Evolutionary conservation across 2,329 filamentous ascomycete species (phyloP).

Genomic region (Sarocladiaceae sp.): DNA sequence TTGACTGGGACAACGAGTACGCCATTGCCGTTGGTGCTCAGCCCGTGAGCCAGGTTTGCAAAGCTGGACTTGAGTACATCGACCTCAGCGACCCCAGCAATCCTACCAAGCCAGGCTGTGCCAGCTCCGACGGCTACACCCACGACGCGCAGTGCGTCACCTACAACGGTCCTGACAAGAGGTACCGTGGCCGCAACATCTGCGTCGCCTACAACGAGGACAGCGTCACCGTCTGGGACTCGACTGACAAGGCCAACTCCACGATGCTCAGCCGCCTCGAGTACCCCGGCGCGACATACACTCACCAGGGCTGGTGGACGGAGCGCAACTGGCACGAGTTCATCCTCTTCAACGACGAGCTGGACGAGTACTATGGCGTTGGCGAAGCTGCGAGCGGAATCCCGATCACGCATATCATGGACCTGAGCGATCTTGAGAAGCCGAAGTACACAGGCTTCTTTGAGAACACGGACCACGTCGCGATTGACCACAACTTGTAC

Average conservation of each 20-base stretch:
- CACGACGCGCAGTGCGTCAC: conserved; percentile 35
- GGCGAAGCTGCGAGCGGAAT: conserved; percentile 27
- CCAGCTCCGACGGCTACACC: conserved; percentile 49
- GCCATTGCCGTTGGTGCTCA: conserved; percentile 37
- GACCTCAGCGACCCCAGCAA: conserved; percentile 48
- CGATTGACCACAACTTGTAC: conserved; percentile 11
- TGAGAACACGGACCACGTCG: conserved; percentile 10
- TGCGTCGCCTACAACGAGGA: conserved; percentile 33
- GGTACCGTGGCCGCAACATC: conserved; percentile 30
- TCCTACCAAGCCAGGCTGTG: conserved; percentile 47
- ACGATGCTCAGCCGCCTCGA: conserved; percentile 37
- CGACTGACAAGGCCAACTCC: conserved; percentile 32
- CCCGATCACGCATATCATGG: conserved; percentile 34
- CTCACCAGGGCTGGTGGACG: conserved; percentile 40
- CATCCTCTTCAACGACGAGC: conserved; percentile 35
- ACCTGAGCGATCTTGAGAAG: conserved; percentile 25
- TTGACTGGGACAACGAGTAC: conserved; percentile 38
- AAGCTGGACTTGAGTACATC: conserved; percentile 49
- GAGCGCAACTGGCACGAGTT: conserved; percentile 18
- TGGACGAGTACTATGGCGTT: conserved; percentile 30
- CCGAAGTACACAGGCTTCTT: conserved; percentile 21
- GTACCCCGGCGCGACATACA: conserved; percentile 42
- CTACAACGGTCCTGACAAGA: conserved; percentile 23
- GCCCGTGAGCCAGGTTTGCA: conserved; percentile 35
- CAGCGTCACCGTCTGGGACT: conserved; percentile 29